These are phyloP conservation scores for Ophiostoma sp. DNA, from an alignment of 2,329 filamentous ascomycete species.

Conservation along the genomic window DNA sequence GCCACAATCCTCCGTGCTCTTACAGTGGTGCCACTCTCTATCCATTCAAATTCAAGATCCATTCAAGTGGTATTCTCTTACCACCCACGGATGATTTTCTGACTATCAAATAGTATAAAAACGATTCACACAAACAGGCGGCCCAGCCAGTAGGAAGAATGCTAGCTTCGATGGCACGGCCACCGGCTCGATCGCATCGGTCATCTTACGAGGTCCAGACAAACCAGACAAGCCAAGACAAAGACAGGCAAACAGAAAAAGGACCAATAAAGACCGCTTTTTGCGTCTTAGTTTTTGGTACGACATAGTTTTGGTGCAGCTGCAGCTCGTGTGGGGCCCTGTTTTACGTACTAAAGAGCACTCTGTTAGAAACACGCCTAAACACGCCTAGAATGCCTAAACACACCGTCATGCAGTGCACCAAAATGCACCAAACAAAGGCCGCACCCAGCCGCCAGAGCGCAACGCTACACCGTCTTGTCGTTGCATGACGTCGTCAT, in stretches of 20 bases:
- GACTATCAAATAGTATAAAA: neutral
- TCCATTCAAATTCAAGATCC: neutral
- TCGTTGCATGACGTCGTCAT: conserved; percentile 21
- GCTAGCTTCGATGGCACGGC: conserved; percentile 3
- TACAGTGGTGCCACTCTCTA: neutral
- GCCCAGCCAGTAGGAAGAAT: neutral
- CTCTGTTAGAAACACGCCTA: neutral
- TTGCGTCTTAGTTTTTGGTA: neutral
- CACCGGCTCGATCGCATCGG: neutral
- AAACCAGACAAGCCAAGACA: neutral
- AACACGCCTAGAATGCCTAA: neutral
- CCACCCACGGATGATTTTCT: neutral
- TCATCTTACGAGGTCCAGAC: neutral
- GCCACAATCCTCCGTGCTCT: neutral
- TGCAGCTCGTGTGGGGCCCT: neutral
- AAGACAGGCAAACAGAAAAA: neutral
- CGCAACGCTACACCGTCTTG: conserved; percentile 8
- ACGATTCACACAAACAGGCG: neutral
- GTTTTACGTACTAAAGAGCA: neutral
- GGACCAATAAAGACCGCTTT: neutral
- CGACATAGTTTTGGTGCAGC: neutral
- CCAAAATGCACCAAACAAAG: neutral
- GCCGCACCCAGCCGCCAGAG: conserved; percentile 14
- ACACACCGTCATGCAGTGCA: neutral
- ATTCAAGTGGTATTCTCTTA: neutral